Evolutionary conservation across 2,329 filamentous ascomycete genomes (phyloP), one percentile per base, ranked within the genome.

Genomic region (Trichoderma citrinoviride): DNA sequence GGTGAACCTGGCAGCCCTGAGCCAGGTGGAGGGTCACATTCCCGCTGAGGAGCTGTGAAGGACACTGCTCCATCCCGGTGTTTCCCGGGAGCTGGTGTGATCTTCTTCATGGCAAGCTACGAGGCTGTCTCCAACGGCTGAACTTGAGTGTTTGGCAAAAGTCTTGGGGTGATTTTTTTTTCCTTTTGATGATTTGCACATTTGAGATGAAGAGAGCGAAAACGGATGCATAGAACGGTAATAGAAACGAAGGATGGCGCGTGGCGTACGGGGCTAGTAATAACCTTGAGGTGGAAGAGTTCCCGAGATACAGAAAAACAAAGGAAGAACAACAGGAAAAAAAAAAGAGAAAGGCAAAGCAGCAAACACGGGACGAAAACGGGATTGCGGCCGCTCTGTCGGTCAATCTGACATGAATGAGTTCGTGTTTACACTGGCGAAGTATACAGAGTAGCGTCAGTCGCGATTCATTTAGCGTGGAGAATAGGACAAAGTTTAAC

Each of bases 1-100:
- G 72, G 82, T 85, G 37, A 87, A 87, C 70, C 76, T 87, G 43
- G 85, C 82, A 1, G 83, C 82, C 2, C 73, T 85, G 17, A 85
- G 83, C 65, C 73, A 78, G 1, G 79, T 86, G 0, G 84, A 85
- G 71, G 84, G 83, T 0, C 80, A 79, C 27, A 78, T 86, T 49
- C 83, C 83, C 14, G 54, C 41, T 17, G 61, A 65, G 21, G 69
- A 71, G 66, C 25, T 57, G 54, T 66, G 52, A 65, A 41, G 29
- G 23, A 46, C 29, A 15, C 15, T 33, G 10, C 17, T 10, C 23
- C 19, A 7, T 41, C n/a, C 44, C 12, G 3, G 2, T 10, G 25
- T 37, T 40, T 27, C 21, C 4, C 17, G n/a, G n/a, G n/a, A n/a
- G 7, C 54, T 12, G 17, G 33, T 14, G 14, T 37, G 12, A 14